Evolutionary conservation across 2,329 filamentous ascomycete species (phyloP).

Genomic region (Juglanconis sp.): DNA sequence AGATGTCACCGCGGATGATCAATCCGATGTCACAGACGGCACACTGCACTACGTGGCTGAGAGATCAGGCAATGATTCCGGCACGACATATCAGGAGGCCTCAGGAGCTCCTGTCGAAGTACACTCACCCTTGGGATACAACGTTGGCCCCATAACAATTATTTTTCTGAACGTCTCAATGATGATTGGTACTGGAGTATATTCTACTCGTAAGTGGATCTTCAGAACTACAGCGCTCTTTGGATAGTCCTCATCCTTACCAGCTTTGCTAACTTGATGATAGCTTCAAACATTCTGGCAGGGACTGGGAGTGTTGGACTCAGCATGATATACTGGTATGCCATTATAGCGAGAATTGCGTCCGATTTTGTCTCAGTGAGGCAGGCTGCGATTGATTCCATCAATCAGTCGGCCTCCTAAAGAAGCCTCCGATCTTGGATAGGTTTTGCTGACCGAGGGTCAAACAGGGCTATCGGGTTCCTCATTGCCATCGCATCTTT

Average conservation of each 20-base stretch:
- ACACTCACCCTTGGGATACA: constrained; percentile 57
- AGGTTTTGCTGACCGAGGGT: not conserved
- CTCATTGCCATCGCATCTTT: constrained; percentile 54
- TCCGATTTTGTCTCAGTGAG: no score
- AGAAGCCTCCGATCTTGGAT: not conserved
- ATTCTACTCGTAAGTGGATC: constrained; percentile 46
- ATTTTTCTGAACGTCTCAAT: constrained; percentile 55
- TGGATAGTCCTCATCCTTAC: not conserved
- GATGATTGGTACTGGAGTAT: constrained; percentile 63
- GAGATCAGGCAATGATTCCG: constrained; percentile 23
- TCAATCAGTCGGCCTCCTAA: no score
- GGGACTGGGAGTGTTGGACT: constrained; percentile 62
- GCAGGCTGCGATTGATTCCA: no score
- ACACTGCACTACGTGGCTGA: constrained; percentile 14
- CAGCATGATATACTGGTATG: constrained; percentile 55
- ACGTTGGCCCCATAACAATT: constrained; percentile 52
- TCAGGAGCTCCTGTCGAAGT: constrained; percentile 59
- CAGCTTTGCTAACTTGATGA: not conserved
- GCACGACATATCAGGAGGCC: constrained; percentile 46
- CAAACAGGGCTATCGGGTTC: constrained; percentile 50
- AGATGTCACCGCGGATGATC: not conserved
- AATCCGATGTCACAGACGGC: constrained; percentile 11
- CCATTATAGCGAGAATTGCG: no score
- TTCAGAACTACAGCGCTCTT: no score
- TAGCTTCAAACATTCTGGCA: constrained; percentile 55